Percentiles rank a stretch among this genome's conserved stretches.
These are phyloP conservation scores for Aphanomyces astaci DNA, from an alignment of 352 stramenopile species.

Conservation along the genomic window DNA sequence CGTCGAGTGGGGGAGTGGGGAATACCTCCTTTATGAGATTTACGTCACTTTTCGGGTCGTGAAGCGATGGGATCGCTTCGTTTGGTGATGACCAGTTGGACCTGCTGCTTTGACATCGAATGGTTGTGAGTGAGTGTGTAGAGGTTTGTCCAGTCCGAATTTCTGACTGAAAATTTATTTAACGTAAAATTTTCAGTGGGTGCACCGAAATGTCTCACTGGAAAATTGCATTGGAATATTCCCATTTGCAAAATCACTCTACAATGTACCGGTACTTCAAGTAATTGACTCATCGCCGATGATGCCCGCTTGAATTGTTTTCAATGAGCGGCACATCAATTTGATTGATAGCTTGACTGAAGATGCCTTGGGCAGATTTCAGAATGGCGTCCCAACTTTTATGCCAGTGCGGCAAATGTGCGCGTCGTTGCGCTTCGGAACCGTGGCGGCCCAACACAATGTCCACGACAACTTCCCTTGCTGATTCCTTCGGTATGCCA, in stretches of 20 bases:
- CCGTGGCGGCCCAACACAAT: not conserved
- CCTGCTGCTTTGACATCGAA: not conserved
- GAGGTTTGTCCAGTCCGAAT: not conserved
- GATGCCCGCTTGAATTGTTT: not conserved
- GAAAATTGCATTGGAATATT: no score
- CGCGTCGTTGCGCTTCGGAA: not conserved
- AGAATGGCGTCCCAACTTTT: not conserved
- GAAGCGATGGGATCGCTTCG: no score
- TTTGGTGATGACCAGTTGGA: no score
- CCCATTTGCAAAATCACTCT: no score
- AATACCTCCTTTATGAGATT: no score
- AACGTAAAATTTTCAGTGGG: no score
- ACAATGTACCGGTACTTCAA: no score
- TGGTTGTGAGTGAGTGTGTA: not conserved
- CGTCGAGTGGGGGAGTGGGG: no score
- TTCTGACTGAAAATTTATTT: not conserved
- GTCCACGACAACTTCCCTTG: not conserved
- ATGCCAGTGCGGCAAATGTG: not conserved
- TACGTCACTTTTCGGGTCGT: no score
- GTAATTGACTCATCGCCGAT: not conserved
- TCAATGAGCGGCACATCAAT: not conserved
- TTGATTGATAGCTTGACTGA: conserved; percentile 10
- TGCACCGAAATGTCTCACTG: no score
- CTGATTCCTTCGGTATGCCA: not conserved
- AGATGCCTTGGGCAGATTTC: not conserved